These are phyloP conservation scores for Tricholoma matsutake DNA, from an alignment of 768 basidiomycete species.

Conservation along the genomic window DNA sequence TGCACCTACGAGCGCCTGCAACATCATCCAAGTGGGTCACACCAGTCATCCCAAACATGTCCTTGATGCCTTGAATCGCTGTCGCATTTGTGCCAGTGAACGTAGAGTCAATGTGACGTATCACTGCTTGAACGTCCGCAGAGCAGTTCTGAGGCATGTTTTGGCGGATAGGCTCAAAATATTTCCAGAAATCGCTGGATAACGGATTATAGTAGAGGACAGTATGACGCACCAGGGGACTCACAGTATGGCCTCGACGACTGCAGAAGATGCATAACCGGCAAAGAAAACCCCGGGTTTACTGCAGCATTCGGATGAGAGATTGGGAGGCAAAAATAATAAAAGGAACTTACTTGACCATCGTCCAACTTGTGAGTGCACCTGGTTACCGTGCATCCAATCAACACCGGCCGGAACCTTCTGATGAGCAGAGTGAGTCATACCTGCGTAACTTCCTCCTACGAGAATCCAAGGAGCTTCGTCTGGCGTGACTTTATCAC, in stretches of 20 bases:
- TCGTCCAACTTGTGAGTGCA: conserved; percentile 55
- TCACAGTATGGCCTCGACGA: conserved; percentile 58
- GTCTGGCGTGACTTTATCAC: conserved; percentile 56
- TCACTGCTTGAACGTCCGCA: conserved; percentile 62
- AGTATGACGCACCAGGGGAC: conserved; percentile 14
- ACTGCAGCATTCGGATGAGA: conserved; percentile 26
- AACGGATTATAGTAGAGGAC: not conserved
- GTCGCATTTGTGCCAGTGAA: conserved; percentile 41
- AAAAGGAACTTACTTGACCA: conserved; percentile 53
- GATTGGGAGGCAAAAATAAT: not conserved
- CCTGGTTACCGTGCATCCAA: conserved; percentile 6
- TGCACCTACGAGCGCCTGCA: conserved; percentile 48
- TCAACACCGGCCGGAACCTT: not conserved
- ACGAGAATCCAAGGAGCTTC: conserved; percentile 49
- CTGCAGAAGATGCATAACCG: conserved; percentile 65
- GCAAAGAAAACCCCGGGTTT: conserved; percentile 62
- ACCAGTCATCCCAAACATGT: conserved; percentile 53
- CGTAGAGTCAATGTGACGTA: conserved; percentile 57
- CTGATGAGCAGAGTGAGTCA: not conserved
- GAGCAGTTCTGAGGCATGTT: conserved; percentile 74
- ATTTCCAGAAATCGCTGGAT: conserved; percentile 56
- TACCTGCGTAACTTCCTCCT: conserved; percentile 51
- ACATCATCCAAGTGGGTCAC: conserved; percentile 66
- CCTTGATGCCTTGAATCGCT: conserved; percentile 54
- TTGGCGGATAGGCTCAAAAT: conserved; percentile 68